Evolutionary conservation across 805 yeast genomes (phyloP).

Genomic region (Metschnikowia vanudenii): DNA sequence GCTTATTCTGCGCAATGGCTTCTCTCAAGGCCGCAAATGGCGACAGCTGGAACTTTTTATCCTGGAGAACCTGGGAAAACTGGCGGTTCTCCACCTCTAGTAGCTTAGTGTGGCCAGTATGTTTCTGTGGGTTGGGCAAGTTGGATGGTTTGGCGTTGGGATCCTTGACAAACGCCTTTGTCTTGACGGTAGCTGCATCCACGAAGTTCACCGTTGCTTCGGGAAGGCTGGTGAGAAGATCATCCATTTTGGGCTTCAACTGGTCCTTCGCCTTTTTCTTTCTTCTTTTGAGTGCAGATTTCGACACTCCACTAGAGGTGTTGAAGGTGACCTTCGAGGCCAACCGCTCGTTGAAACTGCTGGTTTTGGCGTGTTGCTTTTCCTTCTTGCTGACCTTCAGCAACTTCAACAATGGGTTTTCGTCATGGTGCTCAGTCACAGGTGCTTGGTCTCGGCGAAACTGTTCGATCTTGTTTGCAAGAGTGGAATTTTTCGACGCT

Average conservation of each 20-base stretch:
- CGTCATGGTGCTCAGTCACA: constrained; percentile 24
- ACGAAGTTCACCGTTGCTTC: constrained; percentile 26
- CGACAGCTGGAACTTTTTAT: constrained; percentile 51
- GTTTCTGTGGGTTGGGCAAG: constrained; percentile 50
- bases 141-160: constrained; percentile 31
- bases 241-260: constrained; percentile 65
- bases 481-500: constrained; percentile 22
- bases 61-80: constrained; percentile 57
- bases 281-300: constrained; percentile 63
- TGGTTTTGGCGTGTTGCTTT: constrained; percentile 43
- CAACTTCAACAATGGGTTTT: constrained; percentile 52
- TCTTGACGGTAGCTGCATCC: constrained; percentile 6
- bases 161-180: constrained; percentile 22
- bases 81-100: constrained; percentile 56
- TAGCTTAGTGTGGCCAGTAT: constrained; percentile 44
- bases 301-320: constrained; percentile 52
- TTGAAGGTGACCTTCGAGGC: constrained; percentile 30
- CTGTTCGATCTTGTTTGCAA: constrained; percentile 29
- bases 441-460: constrained; percentile 22
- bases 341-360: constrained; percentile 33
- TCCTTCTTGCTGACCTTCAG: constrained; percentile 54
- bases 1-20: constrained; percentile 32
- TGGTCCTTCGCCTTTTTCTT: constrained; percentile 59
- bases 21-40: constrained; percentile 67
- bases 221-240: constrained; percentile 53